A percentile compares a stretch with the other conserved stretches of the same genome.
phyloP scores from a whole-genome alignment of 2,329 filamentous ascomycete genomes.

The Talaromyces albobiverticillius region DNA sequence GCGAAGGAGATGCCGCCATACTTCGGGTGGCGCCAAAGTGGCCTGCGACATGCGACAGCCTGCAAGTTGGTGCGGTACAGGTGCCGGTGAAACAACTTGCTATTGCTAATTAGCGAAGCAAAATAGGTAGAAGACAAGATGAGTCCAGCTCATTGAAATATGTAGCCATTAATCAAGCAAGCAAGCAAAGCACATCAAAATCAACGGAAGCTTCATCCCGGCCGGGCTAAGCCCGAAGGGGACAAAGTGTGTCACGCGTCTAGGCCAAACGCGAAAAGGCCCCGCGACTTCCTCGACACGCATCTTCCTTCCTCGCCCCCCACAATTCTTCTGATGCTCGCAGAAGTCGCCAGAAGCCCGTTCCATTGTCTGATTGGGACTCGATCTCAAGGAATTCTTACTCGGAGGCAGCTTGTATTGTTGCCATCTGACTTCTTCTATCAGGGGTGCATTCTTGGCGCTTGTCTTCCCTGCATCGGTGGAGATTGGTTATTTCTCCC shows the following conservation, averaged over 20 bases:
- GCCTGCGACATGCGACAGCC: conserved; percentile 18
- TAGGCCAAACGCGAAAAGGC: conserved; percentile 10
- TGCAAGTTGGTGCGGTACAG: too few species aligned
- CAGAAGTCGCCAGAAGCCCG: not conserved
- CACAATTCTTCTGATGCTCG: not conserved
- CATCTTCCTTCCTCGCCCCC: conserved; percentile 3
- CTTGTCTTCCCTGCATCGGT: conserved; percentile 9
- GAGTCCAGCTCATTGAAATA: not conserved
- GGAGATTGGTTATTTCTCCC: conserved; percentile 14
- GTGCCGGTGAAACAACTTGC: too few species aligned
- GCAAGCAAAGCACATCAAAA: not conserved
- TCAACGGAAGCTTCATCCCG: too few species aligned
- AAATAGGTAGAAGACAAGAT: not conserved
- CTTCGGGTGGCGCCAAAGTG: conserved; percentile 23
- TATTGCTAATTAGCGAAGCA: too few species aligned
- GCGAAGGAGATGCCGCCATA: conserved; percentile 51
- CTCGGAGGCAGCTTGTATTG: not conserved
- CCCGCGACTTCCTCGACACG: conserved; percentile 22
- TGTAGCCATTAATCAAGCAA: too few species aligned
- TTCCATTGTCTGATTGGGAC: too few species aligned
- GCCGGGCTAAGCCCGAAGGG: conserved; percentile 25
- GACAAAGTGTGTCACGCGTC: conserved; percentile 18
- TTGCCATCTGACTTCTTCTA: not conserved
- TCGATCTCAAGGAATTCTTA: not conserved
- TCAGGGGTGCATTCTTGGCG: conserved; percentile 8